A percentile compares a stretch with the other conserved stretches of the same genome.
phyloP scores from a whole-genome alignment of 2,329 filamentous ascomycete genomes.

The Xylariaceae sp. region DNA sequence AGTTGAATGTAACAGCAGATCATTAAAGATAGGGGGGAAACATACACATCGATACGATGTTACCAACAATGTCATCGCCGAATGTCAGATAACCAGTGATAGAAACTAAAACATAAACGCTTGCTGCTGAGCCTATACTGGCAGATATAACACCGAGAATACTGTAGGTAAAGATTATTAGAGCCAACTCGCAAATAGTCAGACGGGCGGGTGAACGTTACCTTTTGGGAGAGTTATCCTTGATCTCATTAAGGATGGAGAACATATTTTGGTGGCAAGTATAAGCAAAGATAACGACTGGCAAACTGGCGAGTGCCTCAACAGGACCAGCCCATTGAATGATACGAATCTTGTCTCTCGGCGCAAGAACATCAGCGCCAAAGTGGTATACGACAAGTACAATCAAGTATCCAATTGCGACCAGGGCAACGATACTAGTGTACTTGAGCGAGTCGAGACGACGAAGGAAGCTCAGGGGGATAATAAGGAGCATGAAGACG shows the following conservation, averaged over 20 bases:
- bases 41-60: conserved; percentile 90
- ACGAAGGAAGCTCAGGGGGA: conserved; percentile 86
- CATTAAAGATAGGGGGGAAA: conserved; percentile 16
- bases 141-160: conserved; percentile 73
- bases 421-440: conserved; percentile 83
- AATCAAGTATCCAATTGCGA: conserved; percentile 92
- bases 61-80: conserved; percentile 80
- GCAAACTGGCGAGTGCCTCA: conserved; percentile 75
- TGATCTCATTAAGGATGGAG: conserved; percentile 92
- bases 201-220: conserved; percentile 18
- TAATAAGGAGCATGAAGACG: conserved; percentile 93
- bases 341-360: conserved; percentile 68
- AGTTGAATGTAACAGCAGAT: background rate
- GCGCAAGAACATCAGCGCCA: conserved; percentile 67
- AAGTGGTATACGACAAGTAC: conserved; percentile 93
- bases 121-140: conserved; percentile 84
- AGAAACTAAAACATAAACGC: conserved; percentile 83
- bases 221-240: conserved; percentile 67
- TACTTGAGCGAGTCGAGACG: conserved; percentile 95
- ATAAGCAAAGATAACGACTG: conserved; percentile 97
- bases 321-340: conserved; percentile 76
- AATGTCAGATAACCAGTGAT: conserved; percentile 96
- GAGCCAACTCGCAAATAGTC: background rate
- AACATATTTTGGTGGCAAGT: conserved; percentile 99
- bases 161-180: conserved; percentile 41